A percentile compares a stretch with the other conserved stretches of the same genome.
Conservation (phyloP, 768 basidiomycete genomes). For the Mycena venus region DNA sequence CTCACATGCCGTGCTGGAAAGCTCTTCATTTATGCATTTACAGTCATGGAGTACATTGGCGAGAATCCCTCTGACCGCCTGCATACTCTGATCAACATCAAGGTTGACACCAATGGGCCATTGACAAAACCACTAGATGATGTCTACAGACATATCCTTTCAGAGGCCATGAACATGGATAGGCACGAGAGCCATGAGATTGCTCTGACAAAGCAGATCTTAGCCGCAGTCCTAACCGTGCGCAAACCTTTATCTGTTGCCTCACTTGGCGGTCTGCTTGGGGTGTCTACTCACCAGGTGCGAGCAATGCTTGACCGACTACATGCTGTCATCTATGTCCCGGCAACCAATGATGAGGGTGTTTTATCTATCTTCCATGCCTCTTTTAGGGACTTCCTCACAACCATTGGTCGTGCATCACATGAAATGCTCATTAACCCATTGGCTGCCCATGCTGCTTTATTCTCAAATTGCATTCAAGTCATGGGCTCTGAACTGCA, state of each 20-base stretch:
- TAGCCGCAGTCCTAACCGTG: not conserved
- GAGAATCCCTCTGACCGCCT: not conserved
- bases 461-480: slow-evolving; percentile 1
- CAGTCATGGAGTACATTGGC: no score
- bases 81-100: not conserved
- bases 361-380: not conserved
- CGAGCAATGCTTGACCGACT: slow-evolving; percentile 9
- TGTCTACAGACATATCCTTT: not conserved
- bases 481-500: not conserved
- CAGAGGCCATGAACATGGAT: not conserved
- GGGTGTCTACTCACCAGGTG: not conserved
- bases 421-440: not conserved
- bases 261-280: slow-evolving; percentile 1
- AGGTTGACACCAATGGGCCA: not conserved
- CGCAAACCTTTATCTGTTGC: not conserved
- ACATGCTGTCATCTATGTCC: slow-evolving; percentile 1
- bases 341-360: not conserved
- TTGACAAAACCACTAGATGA: no score
- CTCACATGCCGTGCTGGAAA: not conserved
- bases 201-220: not conserved
- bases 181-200: not conserved
- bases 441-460: not conserved
- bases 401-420: not conserved
- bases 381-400: slow-evolving; percentile 10
- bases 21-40: not conserved